Conservation (phyloP, 2,329 filamentous ascomycete species). For the Cladosporium oxysporum region DNA sequence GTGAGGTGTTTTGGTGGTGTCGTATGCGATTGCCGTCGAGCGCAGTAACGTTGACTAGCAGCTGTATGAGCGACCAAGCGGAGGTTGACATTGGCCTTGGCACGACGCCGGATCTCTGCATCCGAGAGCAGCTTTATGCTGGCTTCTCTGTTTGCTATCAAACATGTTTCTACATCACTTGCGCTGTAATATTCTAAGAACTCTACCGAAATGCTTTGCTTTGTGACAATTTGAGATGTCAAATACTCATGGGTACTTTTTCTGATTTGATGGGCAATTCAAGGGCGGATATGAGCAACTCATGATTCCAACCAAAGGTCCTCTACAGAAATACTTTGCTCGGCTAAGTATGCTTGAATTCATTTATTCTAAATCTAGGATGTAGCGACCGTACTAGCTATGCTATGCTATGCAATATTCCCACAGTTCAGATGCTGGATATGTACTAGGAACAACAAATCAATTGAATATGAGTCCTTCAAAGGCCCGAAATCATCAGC, state of each 20-base stretch:
- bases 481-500: background rate
- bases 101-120: background rate
- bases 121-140: conserved; percentile 7
- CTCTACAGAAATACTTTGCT: background rate
- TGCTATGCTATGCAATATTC: background rate
- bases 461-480: background rate
- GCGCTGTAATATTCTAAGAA: background rate
- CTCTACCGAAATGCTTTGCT: too few relatives aligned
- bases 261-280: background rate
- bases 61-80: conserved; percentile 18
- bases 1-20: conserved; percentile 5
- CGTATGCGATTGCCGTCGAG: conserved; percentile 10
- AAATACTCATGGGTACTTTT: too few relatives aligned
- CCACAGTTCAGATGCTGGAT: background rate
- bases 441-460: background rate
- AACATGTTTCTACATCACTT: background rate
- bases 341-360: background rate
- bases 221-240: background rate
- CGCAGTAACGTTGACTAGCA: conserved; percentile 8
- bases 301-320: too few relatives aligned
- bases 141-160: background rate
- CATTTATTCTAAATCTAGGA: background rate
- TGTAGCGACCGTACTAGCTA: background rate
- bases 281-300: background rate
- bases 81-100: conserved; percentile 17